A percentile compares a stretch with the other conserved stretches of the same genome.
Conservation (phyloP, 2,329 filamentous ascomycete species). For the Penicillium sp. region DNA sequence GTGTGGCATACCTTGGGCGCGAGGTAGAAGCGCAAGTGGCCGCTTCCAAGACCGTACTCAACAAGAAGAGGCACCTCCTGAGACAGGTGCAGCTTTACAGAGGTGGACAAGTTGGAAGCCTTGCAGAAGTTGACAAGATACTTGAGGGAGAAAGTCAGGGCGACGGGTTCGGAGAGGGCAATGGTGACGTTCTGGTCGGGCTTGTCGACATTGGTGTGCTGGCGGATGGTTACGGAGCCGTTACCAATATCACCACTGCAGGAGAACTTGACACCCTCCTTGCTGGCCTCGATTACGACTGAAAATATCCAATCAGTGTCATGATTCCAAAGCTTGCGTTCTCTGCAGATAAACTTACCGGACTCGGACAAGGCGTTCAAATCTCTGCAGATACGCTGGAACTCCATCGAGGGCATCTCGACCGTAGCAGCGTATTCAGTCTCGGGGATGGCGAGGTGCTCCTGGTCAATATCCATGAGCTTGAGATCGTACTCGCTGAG, state of each 20-base stretch:
- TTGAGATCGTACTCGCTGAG: constrained; percentile 99
- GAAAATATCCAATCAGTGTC: background rate
- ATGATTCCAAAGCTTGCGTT: background rate
- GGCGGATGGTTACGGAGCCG: constrained; percentile 84
- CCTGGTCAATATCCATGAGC: constrained; percentile 99
- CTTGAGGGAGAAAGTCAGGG: constrained; percentile 96
- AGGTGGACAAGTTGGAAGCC: constrained; percentile 72
- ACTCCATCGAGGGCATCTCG: constrained; percentile 80
- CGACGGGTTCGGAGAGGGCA: constrained; percentile 83
- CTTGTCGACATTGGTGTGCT: constrained; percentile 85
- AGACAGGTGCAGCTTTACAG: constrained; percentile 88
- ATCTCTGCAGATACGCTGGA: constrained; percentile 92
- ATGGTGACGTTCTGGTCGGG: constrained; percentile 80
- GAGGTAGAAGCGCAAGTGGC: constrained; percentile 93
- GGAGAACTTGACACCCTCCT: constrained; percentile 94
- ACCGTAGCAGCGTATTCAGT: constrained; percentile 97
- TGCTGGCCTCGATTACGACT: constrained; percentile 94
- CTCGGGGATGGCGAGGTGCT: constrained; percentile 96
- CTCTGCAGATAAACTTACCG: constrained; percentile 56
- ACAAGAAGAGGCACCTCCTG: constrained; percentile 95
- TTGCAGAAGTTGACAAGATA: constrained; percentile 99
- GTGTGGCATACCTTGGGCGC: constrained; percentile 76
- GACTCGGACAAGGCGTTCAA: constrained; percentile 90
- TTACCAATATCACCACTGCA: constrained; percentile 94
- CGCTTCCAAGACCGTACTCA: constrained; percentile 79